A percentile compares a stretch with the other conserved stretches of the same genome.
Conservation (phyloP, 129 eudicot genomes). For the Pittosporum tobira region DNA sequence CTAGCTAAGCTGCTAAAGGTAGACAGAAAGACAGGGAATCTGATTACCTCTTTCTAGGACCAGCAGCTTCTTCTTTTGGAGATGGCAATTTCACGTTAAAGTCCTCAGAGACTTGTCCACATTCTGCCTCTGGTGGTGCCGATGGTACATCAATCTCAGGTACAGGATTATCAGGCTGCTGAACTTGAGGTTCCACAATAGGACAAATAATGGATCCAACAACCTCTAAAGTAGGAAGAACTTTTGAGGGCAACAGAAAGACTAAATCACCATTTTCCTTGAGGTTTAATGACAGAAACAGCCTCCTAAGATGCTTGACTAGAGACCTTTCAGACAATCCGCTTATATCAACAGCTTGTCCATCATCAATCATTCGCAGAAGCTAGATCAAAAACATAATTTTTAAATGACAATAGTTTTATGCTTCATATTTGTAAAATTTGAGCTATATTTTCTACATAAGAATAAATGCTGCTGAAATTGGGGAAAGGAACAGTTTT, state of each 20-base stretch:
- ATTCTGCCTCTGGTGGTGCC: slow-evolving; percentile 27
- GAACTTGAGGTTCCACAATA: slow-evolving; percentile 28
- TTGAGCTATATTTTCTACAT: background rate
- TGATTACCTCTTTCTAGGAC: slow-evolving; percentile 50
- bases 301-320: slow-evolving; percentile 60
- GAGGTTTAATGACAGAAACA: slow-evolving; percentile 72
- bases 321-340: slow-evolving; percentile 79
- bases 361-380: slow-evolving; percentile 81
- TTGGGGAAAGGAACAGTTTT: background rate
- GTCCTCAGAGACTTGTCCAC: slow-evolving; percentile 21
- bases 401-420: background rate
- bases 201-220: slow-evolving; percentile 57
- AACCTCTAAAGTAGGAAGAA: slow-evolving; percentile 64
- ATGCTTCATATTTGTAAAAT: background rate
- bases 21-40: background rate
- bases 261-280: slow-evolving; percentile 62
- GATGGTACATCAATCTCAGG: slow-evolving; percentile 18
- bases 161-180: slow-evolving; percentile 22
- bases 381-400: slow-evolving; percentile 41
- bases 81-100: slow-evolving; percentile 15
- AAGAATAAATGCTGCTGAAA: background rate
- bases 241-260: slow-evolving; percentile 64
- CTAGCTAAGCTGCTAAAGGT: too few species aligned
- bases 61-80: slow-evolving; percentile 34
- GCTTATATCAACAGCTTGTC: slow-evolving; percentile 97